Evolutionary conservation across 2,329 filamentous ascomycete genomes (phyloP).

Genomic region (Diaporthe ampelina): DNA sequence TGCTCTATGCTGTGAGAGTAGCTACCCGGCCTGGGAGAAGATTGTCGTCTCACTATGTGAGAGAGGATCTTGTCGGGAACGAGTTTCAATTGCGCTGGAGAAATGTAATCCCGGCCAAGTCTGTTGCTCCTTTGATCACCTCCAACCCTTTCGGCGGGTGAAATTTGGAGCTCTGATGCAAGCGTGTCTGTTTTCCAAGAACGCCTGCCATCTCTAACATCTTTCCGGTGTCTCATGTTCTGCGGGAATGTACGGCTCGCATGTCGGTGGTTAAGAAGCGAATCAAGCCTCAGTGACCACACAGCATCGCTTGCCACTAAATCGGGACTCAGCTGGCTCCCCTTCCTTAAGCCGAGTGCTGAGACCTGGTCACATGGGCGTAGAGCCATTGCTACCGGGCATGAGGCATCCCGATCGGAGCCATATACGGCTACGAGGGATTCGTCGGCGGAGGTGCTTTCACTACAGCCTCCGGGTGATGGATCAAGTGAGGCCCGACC

Average conservation of each 20-base stretch:
- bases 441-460: neutral
- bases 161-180: neutral
- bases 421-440: neutral
- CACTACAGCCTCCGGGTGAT: neutral
- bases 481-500: neutral
- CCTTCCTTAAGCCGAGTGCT: neutral
- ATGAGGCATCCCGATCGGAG: neutral
- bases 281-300: neutral
- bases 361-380: neutral
- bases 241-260: neutral
- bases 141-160: neutral
- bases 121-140: neutral
- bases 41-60: neutral
- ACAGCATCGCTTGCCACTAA: neutral
- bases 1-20: neutral
- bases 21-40: slow-evolving; percentile 9
- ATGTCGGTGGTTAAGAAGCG: neutral
- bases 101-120: slow-evolving; percentile 24
- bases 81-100: slow-evolving; percentile 1
- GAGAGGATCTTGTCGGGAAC: neutral
- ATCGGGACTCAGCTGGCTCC: neutral
- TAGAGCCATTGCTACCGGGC: neutral
- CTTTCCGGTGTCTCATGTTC: neutral
- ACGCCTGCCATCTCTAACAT: neutral
- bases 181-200: slow-evolving; percentile 13